Base-by-base conservation (phyloP, 2,329 filamentous ascomycete species). In the Magnaporthiopsis incrustans region DNA sequence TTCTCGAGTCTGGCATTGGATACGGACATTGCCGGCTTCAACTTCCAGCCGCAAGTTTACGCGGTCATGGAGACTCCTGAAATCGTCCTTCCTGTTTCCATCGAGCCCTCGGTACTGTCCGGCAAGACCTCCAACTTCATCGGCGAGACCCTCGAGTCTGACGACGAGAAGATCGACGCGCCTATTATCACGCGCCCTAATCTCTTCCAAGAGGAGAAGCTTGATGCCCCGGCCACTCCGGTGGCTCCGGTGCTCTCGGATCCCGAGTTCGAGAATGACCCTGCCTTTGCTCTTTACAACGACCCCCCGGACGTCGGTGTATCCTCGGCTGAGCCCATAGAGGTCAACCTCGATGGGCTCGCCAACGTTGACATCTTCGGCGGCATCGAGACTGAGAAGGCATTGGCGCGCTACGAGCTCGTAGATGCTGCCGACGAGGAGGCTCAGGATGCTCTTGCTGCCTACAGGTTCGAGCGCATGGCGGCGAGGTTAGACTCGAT, bases 11-110 rank as follows among this genome's bases (percentile, higher is more conserved):
- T 95, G n/a, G 79, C 73, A 68, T 75, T 92, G 59, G 84, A 84
- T 71, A 73, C 77, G 63, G 75, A 78, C 64, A 59, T n/a, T 22
- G 78, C 79, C 65, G 71, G 72, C 59, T 87, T 82, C 74, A 81
- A 79, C 73, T 88, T 85, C 74, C 87, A 89, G 72, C 87, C 88
- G 30, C 86, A 87, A 72, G 87, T 90, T 61, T 96, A 90, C 71
- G 85, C 91, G 61, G 70, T 71, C 1, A 66, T 73, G n/a, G 79
- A 89, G 32, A 72, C 70, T 4, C 70, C 70, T 27, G 69, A 71
- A 27, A 64, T 67, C 11, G 56, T 65, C 1, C 59, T 64, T 14
- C 88, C 80, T 30, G 30, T 30, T 59, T 71, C 77, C 30, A 81
- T 93, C 68, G 80, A 89, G 71, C 77, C 84, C 7, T 80, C 84